A percentile compares a stretch with the other conserved stretches of the same genome.
Conservation (phyloP, 2,329 filamentous ascomycete species). For the Trichophyton verrucosum region DNA sequence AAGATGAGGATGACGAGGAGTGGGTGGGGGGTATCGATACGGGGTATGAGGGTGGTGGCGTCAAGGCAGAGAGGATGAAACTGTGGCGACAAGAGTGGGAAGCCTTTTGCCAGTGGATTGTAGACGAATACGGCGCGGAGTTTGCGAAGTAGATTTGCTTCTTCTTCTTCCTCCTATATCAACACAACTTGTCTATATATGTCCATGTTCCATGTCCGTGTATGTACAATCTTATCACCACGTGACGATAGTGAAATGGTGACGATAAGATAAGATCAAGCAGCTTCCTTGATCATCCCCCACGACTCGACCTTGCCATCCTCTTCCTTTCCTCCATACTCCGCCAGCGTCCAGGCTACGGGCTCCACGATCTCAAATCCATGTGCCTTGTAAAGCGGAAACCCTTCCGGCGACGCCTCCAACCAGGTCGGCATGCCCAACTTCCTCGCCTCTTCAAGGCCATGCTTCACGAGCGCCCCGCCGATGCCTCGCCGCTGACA, state of each 20-base stretch:
- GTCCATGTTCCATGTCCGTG: no score
- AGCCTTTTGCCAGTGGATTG: conserved; percentile 80
- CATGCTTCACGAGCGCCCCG: conserved; percentile 17
- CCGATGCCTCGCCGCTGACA: conserved; percentile 21
- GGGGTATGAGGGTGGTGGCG: conserved; percentile 46
- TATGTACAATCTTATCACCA: not conserved
- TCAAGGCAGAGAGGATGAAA: conserved; percentile 60
- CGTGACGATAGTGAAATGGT: not conserved
- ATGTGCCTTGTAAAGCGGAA: conserved; percentile 19
- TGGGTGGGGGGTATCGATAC: conserved; percentile 64
- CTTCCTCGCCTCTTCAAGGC: conserved; percentile 15
- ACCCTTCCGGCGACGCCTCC: conserved; percentile 17
- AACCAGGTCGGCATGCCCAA: conserved; percentile 18
- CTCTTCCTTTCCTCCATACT: conserved; percentile 12
- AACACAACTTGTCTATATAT: no score
- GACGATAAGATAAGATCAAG: not conserved
- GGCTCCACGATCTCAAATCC: conserved; percentile 19
- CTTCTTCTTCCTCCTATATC: not conserved
- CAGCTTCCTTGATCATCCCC: not conserved
- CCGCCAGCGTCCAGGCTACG: conserved; percentile 9
- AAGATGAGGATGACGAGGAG: conserved; percentile 58
- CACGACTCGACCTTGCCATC: not conserved
- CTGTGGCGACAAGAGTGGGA: conserved; percentile 79
- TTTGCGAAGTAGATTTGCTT: not conserved
- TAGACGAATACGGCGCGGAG: conserved; percentile 52